These are phyloP conservation scores for Stipa capillata DNA, from an alignment of 176 grass and related monocot species.

Conservation along the genomic window DNA sequence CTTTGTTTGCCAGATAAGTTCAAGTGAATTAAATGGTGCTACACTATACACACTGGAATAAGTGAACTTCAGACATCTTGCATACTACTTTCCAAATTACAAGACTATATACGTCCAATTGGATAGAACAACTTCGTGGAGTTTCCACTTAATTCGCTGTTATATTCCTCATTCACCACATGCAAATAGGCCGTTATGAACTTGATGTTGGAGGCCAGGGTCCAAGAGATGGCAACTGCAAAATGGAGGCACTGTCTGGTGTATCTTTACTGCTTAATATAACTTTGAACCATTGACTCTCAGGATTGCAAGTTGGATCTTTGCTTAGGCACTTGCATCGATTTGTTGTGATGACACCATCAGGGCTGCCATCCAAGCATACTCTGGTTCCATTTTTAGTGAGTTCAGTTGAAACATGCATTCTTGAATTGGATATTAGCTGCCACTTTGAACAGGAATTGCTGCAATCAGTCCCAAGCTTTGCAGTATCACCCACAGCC, in stretches of 20 bases:
- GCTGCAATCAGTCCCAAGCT: conserved; percentile 40
- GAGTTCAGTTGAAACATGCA: conserved; percentile 70
- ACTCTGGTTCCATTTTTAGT: conserved; percentile 39
- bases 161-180: too few relatives aligned
- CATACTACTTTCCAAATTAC: neutral
- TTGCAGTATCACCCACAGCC: conserved; percentile 29
- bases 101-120: neutral
- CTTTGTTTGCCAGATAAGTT: neutral
- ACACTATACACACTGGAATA: neutral
- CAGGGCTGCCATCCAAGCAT: conserved; percentile 59
- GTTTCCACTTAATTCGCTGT: too few relatives aligned
- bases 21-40: too few relatives aligned
- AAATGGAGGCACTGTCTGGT: conserved; percentile 20
- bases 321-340: conserved; percentile 57
- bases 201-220: conserved; percentile 11
- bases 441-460: conserved; percentile 68
- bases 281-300: conserved; percentile 88
- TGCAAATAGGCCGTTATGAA: neutral
- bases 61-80: neutral
- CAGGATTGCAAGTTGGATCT: conserved; percentile 64
- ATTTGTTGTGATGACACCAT: conserved; percentile 48
- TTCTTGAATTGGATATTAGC: conserved; percentile 55
- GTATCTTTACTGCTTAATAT: conserved; percentile 50
- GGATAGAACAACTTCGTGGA: neutral
- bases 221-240: conserved; percentile 41